These are phyloP conservation scores for Piper longum DNA, from an alignment of 164 flowering plant genomes.

Conservation along the genomic window DNA sequence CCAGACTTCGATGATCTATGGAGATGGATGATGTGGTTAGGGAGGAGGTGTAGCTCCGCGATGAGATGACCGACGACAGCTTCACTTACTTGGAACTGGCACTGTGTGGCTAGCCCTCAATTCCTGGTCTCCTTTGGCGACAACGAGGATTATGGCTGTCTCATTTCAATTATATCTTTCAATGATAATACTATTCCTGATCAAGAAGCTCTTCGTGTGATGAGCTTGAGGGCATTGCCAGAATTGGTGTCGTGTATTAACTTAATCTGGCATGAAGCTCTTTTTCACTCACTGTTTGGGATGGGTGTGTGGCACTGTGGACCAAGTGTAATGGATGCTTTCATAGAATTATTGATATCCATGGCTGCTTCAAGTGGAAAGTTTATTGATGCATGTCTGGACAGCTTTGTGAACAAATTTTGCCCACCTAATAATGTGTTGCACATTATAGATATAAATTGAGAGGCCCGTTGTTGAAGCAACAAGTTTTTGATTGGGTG, in stretches of 20 bases:
- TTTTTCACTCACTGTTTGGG: constrained; percentile 43
- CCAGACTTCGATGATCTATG: neutral
- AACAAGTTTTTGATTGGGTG: constrained; percentile 55
- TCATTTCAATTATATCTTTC: constrained; percentile 35
- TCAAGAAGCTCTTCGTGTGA: constrained; percentile 64
- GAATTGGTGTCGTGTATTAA: constrained; percentile 57
- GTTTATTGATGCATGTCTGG: constrained; percentile 55
- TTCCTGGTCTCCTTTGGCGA: constrained; percentile 39
- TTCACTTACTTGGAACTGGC: constrained; percentile 34
- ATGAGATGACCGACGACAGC: constrained; percentile 18
- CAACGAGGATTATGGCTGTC: constrained; percentile 29
- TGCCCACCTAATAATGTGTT: constrained; percentile 36
- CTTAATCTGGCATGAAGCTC: constrained; percentile 28
- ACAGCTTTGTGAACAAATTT: constrained; percentile 66
- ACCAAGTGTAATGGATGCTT: constrained; percentile 62
- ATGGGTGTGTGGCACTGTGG: constrained; percentile 71
- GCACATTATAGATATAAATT: constrained; percentile 21
- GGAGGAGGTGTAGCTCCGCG: neutral
- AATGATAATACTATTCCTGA: constrained; percentile 22
- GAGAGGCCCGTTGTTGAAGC: constrained; percentile 37
- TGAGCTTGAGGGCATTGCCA: constrained; percentile 55
- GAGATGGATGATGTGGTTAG: neutral
- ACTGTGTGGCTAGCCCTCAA: constrained; percentile 33
- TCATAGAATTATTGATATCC: constrained; percentile 39
- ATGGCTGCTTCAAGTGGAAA: constrained; percentile 67